These are phyloP conservation scores for Thinopyrum obtusiflorum DNA, from an alignment of 202 grass and related monocot species.

Conservation along the genomic window DNA sequence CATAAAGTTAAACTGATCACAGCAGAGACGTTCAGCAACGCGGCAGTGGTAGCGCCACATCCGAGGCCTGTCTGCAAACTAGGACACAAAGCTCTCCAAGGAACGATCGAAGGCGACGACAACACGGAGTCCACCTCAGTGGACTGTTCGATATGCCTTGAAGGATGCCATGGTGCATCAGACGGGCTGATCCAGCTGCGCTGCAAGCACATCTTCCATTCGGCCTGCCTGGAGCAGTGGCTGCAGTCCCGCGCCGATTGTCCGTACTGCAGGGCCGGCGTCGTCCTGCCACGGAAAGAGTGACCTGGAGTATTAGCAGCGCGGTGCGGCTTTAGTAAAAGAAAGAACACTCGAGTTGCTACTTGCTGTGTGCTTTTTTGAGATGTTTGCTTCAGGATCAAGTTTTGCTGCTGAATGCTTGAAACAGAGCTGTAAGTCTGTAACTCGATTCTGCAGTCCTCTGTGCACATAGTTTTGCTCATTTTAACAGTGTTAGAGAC, in stretches of 20 bases:
- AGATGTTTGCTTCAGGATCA: background rate
- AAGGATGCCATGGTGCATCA: conserved; percentile 23
- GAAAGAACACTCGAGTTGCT: background rate
- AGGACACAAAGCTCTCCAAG: background rate
- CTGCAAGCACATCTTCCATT: conserved; percentile 51
- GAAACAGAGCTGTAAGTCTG: background rate
- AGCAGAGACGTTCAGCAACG: background rate
- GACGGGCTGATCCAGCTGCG: conserved; percentile 24
- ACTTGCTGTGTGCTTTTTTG: background rate
- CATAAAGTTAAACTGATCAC: background rate
- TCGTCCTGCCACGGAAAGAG: background rate
- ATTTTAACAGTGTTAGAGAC: too few species aligned
- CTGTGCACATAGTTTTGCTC: too few species aligned
- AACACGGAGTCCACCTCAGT: background rate
- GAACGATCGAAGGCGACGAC: background rate
- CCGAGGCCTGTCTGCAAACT: background rate
- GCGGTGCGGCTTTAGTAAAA: background rate
- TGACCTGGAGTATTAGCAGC: background rate
- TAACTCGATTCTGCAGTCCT: background rate
- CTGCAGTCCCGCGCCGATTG: conserved; percentile 28
- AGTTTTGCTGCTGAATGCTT: background rate
- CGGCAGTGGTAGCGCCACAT: background rate
- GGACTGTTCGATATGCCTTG: conserved; percentile 49
- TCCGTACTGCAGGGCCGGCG: conserved; percentile 38
- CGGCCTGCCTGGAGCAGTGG: conserved; percentile 21